These are phyloP conservation scores for Darksidea phi DNA, from an alignment of 495 filamentous ascomycete genomes.

Conservation along the genomic window DNA sequence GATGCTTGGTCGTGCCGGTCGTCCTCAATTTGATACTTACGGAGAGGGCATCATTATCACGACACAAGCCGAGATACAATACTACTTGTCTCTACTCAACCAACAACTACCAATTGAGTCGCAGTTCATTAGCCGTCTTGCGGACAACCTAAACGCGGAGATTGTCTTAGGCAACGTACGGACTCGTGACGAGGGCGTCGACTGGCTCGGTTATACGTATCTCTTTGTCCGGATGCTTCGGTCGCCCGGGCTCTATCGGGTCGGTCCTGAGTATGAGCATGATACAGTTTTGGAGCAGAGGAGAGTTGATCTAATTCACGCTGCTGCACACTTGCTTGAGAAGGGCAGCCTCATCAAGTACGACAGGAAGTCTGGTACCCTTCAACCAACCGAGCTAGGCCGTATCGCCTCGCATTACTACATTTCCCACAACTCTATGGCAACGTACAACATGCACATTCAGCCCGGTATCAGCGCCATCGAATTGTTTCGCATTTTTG, in stretches of 20 bases:
- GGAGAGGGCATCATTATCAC: slow-evolving; percentile 99
- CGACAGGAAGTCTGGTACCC: slow-evolving; percentile 84
- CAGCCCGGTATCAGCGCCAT: slow-evolving; percentile 88
- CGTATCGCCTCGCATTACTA: slow-evolving; percentile 98
- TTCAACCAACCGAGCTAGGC: slow-evolving; percentile 91
- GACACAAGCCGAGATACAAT: slow-evolving; percentile 88
- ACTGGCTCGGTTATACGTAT: slow-evolving; percentile 99
- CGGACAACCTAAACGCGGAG: slow-evolving; percentile 96
- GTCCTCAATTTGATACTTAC: slow-evolving; percentile 95
- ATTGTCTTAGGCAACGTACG: slow-evolving; percentile 94
- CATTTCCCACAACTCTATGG: slow-evolving; percentile 93
- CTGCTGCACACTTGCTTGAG: slow-evolving; percentile 83
- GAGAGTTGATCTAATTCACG: slow-evolving; percentile 93
- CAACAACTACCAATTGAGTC: slow-evolving; percentile 97
- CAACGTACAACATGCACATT: slow-evolving; percentile 92
- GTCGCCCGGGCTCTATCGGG: slow-evolving; percentile 92
- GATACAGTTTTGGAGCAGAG: slow-evolving; percentile 92
- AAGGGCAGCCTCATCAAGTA: slow-evolving; percentile 88
- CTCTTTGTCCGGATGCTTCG: slow-evolving; percentile 97
- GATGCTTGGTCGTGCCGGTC: slow-evolving; percentile 96
- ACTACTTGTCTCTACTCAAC: slow-evolving; percentile 93
- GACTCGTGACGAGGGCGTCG: slow-evolving; percentile 88
- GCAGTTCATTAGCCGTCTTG: slow-evolving; percentile 88
- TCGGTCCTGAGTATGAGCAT: slow-evolving; percentile 91
- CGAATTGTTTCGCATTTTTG: slow-evolving; percentile 96